Base-by-base conservation (phyloP, 805 yeast genomes). In the Grigorovia transvaalensis region DNA sequence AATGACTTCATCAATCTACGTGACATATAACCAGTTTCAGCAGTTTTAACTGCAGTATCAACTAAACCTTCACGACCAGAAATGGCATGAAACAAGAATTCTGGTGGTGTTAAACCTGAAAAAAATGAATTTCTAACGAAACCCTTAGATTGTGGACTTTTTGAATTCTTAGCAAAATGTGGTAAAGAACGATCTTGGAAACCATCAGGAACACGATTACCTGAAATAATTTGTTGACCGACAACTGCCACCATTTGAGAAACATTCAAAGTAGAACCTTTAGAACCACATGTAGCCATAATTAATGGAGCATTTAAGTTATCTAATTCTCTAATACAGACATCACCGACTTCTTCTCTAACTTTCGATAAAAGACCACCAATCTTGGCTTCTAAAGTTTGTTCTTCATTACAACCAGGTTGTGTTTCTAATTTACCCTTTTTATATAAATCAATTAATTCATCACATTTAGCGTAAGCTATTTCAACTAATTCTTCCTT, bases 191-290 rank as follows among this genome's bases (percentile, higher is more conserved):
- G 82, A 72, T 93, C 98, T 70, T 93, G 98, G 78, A 93, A 93
- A n/a, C 99, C 99, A 76, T 93, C 96, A 23, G 99, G 98, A 55
- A 93, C 99, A 79, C 99, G 95, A 67, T 88, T 87, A 70, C 99
- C 99, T 4, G 96, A 84, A 60, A 93, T 93, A 74, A 93, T 93
- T 71, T 93, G 99, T 73, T 93, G 99, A 51, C 99, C 99, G 30
- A 93, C 99, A 66, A 91, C 96, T 0, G 99, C 99, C 77, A 93
- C 98, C 99, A 93, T 93, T 74, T 93, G 99, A 13, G 99, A 93
- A 33, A 93, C 99, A 69, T 93, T 93, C 56, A 95, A 78, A 0
- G 96, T 89, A 43, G 98, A 93, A 71, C 99, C 99, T 70, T 93
- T 93, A 44, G 98, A 91, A 60, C 99, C 99, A 78, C 98, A 93